phyloP scores from a whole-genome alignment of 495 filamentous ascomycete species.

The Neurospora sp. region DNA sequence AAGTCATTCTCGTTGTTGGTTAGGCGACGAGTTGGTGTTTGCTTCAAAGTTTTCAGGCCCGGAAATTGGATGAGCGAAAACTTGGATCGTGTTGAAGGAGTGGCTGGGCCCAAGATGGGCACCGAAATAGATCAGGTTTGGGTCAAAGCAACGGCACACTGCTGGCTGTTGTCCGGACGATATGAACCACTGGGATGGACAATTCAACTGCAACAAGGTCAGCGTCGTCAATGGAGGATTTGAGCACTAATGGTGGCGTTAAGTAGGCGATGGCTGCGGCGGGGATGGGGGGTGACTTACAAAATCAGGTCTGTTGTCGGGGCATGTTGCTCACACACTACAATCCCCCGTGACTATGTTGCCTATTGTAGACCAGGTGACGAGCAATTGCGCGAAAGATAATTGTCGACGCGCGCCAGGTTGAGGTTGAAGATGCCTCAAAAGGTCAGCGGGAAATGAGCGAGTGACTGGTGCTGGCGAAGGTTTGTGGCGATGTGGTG shows the following conservation, averaged over 20 bases:
- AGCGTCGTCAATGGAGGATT: background rate
- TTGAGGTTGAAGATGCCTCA: background rate
- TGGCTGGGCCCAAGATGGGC: background rate
- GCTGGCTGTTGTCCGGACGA: background rate
- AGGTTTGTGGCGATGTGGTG: background rate
- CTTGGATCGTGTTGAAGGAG: background rate
- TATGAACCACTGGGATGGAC: background rate
- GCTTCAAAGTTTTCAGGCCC: background rate
- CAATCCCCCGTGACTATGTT: background rate
- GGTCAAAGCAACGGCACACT: background rate
- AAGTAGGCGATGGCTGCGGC: background rate
- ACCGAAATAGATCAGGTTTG: background rate
- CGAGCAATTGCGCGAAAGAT: background rate
- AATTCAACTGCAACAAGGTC: background rate
- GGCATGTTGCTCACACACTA: background rate
- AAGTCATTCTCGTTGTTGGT: conserved; percentile 2
- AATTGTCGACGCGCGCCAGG: background rate
- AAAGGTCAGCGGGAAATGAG: background rate
- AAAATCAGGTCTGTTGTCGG: background rate
- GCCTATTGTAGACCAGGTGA: background rate
- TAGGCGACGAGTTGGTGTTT: background rate
- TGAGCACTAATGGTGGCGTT: background rate
- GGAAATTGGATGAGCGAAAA: background rate
- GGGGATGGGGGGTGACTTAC: background rate
- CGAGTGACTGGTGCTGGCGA: background rate